Evolutionary conservation across 305 asterid species (phyloP), one percentile per base, ranked within the genome.

Genomic region (Solanum aculeatissimum): DNA sequence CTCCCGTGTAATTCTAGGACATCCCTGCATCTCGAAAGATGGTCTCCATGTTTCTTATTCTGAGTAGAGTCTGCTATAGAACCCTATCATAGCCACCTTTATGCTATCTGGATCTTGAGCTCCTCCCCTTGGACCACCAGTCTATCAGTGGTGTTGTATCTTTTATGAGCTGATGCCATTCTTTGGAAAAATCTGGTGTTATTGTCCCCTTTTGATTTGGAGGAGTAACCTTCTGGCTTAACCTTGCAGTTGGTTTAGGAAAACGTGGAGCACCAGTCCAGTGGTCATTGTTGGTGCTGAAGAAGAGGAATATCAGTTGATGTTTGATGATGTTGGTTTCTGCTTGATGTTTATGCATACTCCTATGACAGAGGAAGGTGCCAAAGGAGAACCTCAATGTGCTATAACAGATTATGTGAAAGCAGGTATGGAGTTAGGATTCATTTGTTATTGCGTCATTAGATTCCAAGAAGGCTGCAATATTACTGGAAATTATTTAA

Each of bases 321-420:
- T 86, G 58, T 83, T 97, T 23, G 98, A 95, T 60, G 99, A 97
- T 84, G 87, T 97, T 81, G 98, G 89, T 88, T 95, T 97, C 6
- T 95, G 99, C 85, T 90, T 97, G 91, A 95, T 97, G 83, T 95
- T 91, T 86, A 97, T 97, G 99, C 95, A 93, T 89, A 97, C 99
- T 79, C 98, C 99, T 85, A 98, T 95, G 75, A 94, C 99, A 68
- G 96, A 92, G 89, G 99, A 94, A 91, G 96, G 98, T 89, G 90
- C 93, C 89, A 97, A 97, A 91, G 99, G 99, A 88, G 99, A 97
- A 89, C 97, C 99, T 88, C 98, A 97, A 72, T 95, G 93, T 92
- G 98, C 98, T 63, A 95, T 95, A 89, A 94, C 99, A 12, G 99
- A 97, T 87, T 91, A 92, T 87, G 92, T 97, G 85, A 97, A 95